These are phyloP conservation scores for Vitellaria paradoxa DNA, from an alignment of 179 eudicot species.

Conservation along the genomic window DNA sequence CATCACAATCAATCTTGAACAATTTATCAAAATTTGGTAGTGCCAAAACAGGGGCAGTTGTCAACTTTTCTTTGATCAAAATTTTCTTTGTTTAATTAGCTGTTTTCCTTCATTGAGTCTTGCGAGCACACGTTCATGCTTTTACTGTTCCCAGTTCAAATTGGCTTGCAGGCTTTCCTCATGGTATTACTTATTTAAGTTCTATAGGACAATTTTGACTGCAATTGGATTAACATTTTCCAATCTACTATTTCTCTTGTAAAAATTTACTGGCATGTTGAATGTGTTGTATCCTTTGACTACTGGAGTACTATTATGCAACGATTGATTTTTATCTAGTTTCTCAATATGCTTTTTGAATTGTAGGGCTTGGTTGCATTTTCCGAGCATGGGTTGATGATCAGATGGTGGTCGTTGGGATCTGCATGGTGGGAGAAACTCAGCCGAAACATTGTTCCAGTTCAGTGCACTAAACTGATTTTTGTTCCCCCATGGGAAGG, in stretches of 20 bases:
- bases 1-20: too few relatives aligned
- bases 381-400: conserved; percentile 89
- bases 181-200: neutral
- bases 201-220: neutral
- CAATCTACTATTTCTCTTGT: neutral
- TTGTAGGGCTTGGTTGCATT: conserved; percentile 89
- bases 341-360: conserved; percentile 13
- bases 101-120: neutral
- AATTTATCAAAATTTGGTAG: too few relatives aligned
- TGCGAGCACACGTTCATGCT: neutral
- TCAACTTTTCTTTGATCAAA: too few relatives aligned
- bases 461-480: conserved; percentile 90
- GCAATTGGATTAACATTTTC: neutral
- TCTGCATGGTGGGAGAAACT: conserved; percentile 96
- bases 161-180: conserved; percentile 2
- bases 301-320: neutral
- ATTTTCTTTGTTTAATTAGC: too few relatives aligned
- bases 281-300: neutral
- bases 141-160: neutral
- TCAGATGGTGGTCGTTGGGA: conserved; percentile 98
- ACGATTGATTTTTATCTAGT: neutral
- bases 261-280: neutral
- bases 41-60: too few relatives aligned
- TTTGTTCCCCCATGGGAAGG: conserved; percentile 99
- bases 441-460: conserved; percentile 73